Evolutionary conservation across 1,139 yeast species (phyloP), one percentile per base, ranked within the genome.

Genomic region (Blastobotrys capitulatus): DNA sequence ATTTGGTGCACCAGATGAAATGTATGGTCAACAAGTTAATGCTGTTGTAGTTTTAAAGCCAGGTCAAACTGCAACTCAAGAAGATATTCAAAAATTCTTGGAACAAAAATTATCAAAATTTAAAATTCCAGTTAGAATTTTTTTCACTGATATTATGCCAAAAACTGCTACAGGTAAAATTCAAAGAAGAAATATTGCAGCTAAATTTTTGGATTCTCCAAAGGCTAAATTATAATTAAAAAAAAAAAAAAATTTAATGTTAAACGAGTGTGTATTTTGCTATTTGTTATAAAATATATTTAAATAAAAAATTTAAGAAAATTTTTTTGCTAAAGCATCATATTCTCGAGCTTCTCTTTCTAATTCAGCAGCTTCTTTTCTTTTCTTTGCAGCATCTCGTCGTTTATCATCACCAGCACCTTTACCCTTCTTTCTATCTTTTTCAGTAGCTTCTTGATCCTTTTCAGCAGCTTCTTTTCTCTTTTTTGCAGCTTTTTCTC

Each of bases 81-180:
- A 70, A 42, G 82, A 79, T 38, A 64, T 82, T 46, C 67, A 69
- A 52, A 57, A 65, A 9, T 80, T 68, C 58, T 58, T 82, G 64
- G 61, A 63, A 15, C 66, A 63, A 12, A 75, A 72, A 57, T 66
- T 80, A 3, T 71, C 84, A 29, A 63, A 70, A 47, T 82, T 79
- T 68, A 82, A 82, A 65, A 69, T 82, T 18, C 87, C 87, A 0
- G 68, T 65, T 27, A 72, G 70, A 64, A 71, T 80, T 43, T 79
- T 71, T 62, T 77, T 82, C 58, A 79, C 82, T n/a, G 76, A 79
- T 22, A 68, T 70, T 34, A 71, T 82, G 64, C 87, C 87, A 54
- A 82, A 82, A 71, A 80, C 86, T 2, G 83, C 87, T 2, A 82
- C 87, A 1, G 87, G 87, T 35, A 82, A 82, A 70, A 78, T 82